Conservation (phyloP, 306 rosid species). For the Cicer cuneatum region DNA sequence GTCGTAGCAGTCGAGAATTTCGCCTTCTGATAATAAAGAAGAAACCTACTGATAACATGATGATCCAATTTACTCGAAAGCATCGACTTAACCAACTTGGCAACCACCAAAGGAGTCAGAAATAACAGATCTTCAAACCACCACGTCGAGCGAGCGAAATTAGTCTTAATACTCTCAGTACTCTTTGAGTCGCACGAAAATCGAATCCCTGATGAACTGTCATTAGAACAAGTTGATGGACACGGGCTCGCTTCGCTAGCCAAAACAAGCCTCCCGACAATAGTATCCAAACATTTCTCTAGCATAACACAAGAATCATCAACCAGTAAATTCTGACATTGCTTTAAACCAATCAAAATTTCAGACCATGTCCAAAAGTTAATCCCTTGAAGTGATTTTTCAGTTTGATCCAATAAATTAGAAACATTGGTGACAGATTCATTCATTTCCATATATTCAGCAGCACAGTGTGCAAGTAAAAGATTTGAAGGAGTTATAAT, state of each 20-base stretch:
- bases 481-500: constrained; percentile 67
- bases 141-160: constrained; percentile 66
- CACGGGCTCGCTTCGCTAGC: constrained; percentile 78
- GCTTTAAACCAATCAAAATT: constrained; percentile 68
- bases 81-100: constrained; percentile 67
- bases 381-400: constrained; percentile 69
- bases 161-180: constrained; percentile 76
- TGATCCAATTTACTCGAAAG: constrained; percentile 66
- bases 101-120: constrained; percentile 62
- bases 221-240: constrained; percentile 79
- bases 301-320: constrained; percentile 53
- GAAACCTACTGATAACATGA: constrained; percentile 66
- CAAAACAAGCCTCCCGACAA: constrained; percentile 66
- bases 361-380: constrained; percentile 86
- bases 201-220: constrained; percentile 77
- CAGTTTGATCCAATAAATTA: constrained; percentile 65
- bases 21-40: constrained; percentile 76
- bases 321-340: constrained; percentile 58
- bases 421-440: constrained; percentile 48
- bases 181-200: constrained; percentile 89
- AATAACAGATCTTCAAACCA: constrained; percentile 89
- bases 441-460: constrained; percentile 90
- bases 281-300: constrained; percentile 68
- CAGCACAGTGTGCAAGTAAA: constrained; percentile 63
- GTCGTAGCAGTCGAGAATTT: constrained; percentile 53